Evolutionary conservation across 306 rosid genomes (phyloP).

Genomic region (Lathyrus aphaca): DNA sequence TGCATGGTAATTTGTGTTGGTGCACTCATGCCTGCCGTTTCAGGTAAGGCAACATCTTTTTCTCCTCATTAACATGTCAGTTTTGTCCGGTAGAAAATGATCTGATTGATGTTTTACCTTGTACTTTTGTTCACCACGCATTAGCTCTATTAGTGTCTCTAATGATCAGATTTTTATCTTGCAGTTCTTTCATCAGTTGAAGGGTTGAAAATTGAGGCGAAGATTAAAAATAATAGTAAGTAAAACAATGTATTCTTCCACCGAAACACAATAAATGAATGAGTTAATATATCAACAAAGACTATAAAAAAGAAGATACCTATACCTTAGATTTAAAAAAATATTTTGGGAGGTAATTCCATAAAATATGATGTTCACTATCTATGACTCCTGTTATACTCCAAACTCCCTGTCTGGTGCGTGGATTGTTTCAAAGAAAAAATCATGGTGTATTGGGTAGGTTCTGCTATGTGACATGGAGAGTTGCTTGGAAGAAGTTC

Average conservation of each 20-base stretch:
- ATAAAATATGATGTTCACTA: slow-evolving; percentile 24
- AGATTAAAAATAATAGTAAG: slow-evolving; percentile 58
- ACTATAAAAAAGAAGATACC: slow-evolving; percentile 15
- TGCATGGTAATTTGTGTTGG: slow-evolving; percentile 79
- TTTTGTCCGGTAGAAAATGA: slow-evolving; percentile 20
- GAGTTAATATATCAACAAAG: slow-evolving; percentile 5
- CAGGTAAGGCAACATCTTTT: slow-evolving; percentile 52
- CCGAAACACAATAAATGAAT: background rate
- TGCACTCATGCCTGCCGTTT: slow-evolving; percentile 74
- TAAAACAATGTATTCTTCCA: slow-evolving; percentile 30
- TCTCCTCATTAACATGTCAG: slow-evolving; percentile 12
- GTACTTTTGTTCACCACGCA: slow-evolving; percentile 17
- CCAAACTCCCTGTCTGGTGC: slow-evolving; percentile 33
- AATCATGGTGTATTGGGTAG: slow-evolving; percentile 20
- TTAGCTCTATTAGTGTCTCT: slow-evolving; percentile 34
- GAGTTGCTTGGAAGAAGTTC: slow-evolving; percentile 30
- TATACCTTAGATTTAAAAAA: slow-evolving; percentile 10
- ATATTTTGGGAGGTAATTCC: slow-evolving; percentile 19
- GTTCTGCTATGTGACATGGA: slow-evolving; percentile 29
- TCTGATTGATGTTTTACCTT: slow-evolving; percentile 29
- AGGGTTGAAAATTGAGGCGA: slow-evolving; percentile 63
- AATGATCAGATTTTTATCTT: slow-evolving; percentile 44
- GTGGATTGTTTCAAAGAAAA: slow-evolving; percentile 22
- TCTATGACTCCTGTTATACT: slow-evolving; percentile 22
- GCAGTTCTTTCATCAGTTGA: slow-evolving; percentile 78